Evolutionary conservation across 1,139 yeast species (phyloP), one percentile per base, ranked within the genome.

Genomic region (Suhomyces guaymorum): DNA sequence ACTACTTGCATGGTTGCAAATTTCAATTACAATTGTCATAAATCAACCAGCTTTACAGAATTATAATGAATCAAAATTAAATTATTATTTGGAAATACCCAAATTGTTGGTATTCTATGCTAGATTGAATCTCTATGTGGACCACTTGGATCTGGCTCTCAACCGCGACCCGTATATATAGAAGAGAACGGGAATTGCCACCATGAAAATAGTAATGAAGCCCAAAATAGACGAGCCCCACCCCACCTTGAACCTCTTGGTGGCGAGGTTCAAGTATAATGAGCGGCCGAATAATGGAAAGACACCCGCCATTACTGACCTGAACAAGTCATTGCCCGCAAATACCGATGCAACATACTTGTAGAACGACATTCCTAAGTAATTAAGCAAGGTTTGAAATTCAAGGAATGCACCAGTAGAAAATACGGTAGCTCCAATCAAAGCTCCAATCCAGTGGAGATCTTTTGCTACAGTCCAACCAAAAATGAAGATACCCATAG

Each of bases 221-320:
- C 70, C 81, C 34, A 78, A 49, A 12, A 78, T 47, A 7, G 75
- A 63, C 1, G 75, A 62, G 2, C 82, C 83, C 77, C 77, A 75
- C 1, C 68, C 83, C 7, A 75, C 79, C 3, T 81, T 80, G 48
- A 63, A 78, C 30, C 63, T 67, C 1, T 61, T 46, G 8, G 69
- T 66, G 2, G 20, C 26, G 33, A 75, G 53, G 46, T 73, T 73
- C 25, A 54, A 43, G 47, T 68, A 80, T 67, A 80, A 62, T 2
- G 71, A 66, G 30, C 59, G 54, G 4, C 81, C 84, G 50, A 80
- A 78, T 31, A 80, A 58, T 28, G 87, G 86, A 65, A 80, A 80
- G 4, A 74, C 75, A 22, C 79, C 79, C 0, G 81, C 86, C 51
- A 76, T 63, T 2, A 62, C 60, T 1, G 80, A 68, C 46, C 84